A percentile compares a stretch with the other conserved stretches of the same genome.
These are phyloP conservation scores for Ceratobasidium theobromae DNA, from an alignment of 1,284 basidiomycete genomes.

Conservation along the genomic window DNA sequence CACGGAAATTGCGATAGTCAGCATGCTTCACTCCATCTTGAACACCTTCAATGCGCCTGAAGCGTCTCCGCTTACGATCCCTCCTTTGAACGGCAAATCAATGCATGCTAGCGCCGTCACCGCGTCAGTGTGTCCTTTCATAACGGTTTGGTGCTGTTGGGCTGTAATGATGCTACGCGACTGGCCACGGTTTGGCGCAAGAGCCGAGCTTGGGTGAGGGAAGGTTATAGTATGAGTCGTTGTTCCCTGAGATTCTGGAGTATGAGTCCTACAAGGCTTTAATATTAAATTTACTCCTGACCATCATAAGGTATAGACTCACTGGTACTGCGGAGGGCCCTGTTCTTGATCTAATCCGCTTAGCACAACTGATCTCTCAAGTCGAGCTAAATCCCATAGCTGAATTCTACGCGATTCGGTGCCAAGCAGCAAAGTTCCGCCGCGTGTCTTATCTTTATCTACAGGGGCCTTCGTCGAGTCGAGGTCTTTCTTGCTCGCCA, in stretches of 20 bases:
- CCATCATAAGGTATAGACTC: slow-evolving; percentile 3
- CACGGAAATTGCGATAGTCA: neutral
- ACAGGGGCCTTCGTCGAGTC: neutral
- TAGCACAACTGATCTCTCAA: slow-evolving; percentile 71
- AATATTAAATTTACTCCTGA: neutral
- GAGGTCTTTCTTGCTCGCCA: slow-evolving; percentile 13
- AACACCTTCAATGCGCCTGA: slow-evolving; percentile 81
- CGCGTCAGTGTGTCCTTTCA: slow-evolving; percentile 80
- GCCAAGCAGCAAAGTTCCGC: slow-evolving; percentile 75
- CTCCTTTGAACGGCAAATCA: slow-evolving; percentile 83
- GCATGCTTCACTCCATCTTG: slow-evolving; percentile 54
- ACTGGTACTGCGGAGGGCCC: slow-evolving; percentile 13
- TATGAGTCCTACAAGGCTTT: slow-evolving; percentile 36
- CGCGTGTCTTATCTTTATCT: slow-evolving; percentile 40
- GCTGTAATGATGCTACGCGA: slow-evolving; percentile 71
- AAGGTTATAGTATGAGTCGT: slow-evolving; percentile 66
- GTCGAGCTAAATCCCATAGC: slow-evolving; percentile 72
- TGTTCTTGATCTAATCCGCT: slow-evolving; percentile 66
- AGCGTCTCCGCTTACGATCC: slow-evolving; percentile 83
- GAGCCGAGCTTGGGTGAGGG: slow-evolving; percentile 49
- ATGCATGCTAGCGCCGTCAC: slow-evolving; percentile 79
- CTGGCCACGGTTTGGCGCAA: slow-evolving; percentile 67
- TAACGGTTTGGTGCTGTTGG: slow-evolving; percentile 73
- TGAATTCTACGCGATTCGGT: slow-evolving; percentile 81
- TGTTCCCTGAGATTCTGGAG: slow-evolving; percentile 45